Evolutionary conservation across 108 stramenopile genomes (phyloP).

Genomic region (Schizochytrium sp.): DNA sequence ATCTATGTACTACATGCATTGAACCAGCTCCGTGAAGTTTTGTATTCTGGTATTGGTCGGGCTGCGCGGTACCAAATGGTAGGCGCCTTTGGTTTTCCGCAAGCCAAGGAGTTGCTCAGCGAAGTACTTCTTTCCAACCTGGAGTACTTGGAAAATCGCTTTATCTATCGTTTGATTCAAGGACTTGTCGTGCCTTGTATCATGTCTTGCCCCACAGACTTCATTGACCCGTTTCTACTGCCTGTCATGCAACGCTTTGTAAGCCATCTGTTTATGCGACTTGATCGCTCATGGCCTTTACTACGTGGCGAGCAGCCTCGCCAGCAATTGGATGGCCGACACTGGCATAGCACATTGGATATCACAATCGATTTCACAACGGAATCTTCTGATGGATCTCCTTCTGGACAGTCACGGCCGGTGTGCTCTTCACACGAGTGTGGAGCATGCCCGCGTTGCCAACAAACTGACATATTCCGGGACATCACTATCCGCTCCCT

Average conservation of each 20-base stretch:
- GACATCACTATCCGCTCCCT: slow-evolving; percentile 50
- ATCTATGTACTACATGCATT: neutral
- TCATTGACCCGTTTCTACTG: neutral
- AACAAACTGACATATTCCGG: slow-evolving; percentile 4
- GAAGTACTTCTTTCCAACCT: neutral
- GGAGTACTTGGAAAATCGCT: slow-evolving; percentile 9
- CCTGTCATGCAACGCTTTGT: slow-evolving; percentile 10
- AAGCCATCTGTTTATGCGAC: slow-evolving; percentile 30
- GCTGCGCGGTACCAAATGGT: slow-evolving; percentile 24
- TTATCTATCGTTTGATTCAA: slow-evolving; percentile 2
- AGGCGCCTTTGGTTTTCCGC: slow-evolving; percentile 15
- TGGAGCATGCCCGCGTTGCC: slow-evolving; percentile 37
- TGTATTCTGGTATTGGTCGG: slow-evolving; percentile 14
- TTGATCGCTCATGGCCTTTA: slow-evolving; percentile 38
- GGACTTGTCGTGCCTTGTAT: neutral
- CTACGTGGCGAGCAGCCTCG: neutral
- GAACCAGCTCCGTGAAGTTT: slow-evolving; percentile 5
- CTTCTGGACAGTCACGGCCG: neutral
- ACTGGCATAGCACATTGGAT: slow-evolving; percentile 12
- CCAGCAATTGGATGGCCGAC: neutral
- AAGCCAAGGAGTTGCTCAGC: slow-evolving; percentile 4
- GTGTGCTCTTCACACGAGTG: slow-evolving; percentile 2
- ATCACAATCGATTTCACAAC: neutral
- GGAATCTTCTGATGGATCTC: neutral
- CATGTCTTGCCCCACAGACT: neutral